Evolutionary conservation across 2,329 filamentous ascomycete species (phyloP), one percentile per base, ranked within the genome.

Genomic region (Curvularia eragrostidis): DNA sequence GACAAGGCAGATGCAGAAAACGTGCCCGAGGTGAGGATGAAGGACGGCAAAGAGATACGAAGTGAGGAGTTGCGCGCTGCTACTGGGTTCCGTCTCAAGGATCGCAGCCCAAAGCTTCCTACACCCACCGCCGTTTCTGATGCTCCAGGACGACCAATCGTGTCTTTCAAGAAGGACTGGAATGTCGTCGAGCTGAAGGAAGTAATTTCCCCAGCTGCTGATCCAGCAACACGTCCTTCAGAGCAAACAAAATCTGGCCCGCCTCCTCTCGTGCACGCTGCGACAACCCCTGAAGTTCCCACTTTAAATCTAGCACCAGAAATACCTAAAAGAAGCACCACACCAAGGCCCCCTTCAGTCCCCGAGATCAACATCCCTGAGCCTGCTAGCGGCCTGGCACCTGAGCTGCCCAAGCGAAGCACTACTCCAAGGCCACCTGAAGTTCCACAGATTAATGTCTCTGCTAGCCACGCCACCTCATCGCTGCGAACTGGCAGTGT

Each of bases 81-180:
- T 53, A 98, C 94, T 7, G 95, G 91, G 78, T 96, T 96, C 86
- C 89, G 83, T 74, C 82, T 95, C 63, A 93, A 88, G 75, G 92
- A 97, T 77, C 89, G 93, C 72, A 97, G 93, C 78, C 79, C 88
- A 56, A 96, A 91, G 74, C 83, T 98, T 61, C 94, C 93, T 26
- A 94, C 90, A 71, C 94, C 94, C 64, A 91, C 91, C 53, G 89
- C 91, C 71, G 93, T 98, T 77, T 97, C 93, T 80, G 90, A 97
- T 80, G 90, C 85, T 73, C 90, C 91, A 69, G 92, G 92, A 69
- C 88, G 94, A 74, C 94, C 94, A 63, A 98, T 98, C 82, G 94
- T 98, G 83, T 98, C 94, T 84, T 98, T 98, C 84, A 86, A 96
- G 79, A 86, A 86, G 71, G 86, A 89, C 75, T 97, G 91, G 88